Conservation (phyloP, 2,329 filamentous ascomycete species). For the Penicillium sp. region DNA sequence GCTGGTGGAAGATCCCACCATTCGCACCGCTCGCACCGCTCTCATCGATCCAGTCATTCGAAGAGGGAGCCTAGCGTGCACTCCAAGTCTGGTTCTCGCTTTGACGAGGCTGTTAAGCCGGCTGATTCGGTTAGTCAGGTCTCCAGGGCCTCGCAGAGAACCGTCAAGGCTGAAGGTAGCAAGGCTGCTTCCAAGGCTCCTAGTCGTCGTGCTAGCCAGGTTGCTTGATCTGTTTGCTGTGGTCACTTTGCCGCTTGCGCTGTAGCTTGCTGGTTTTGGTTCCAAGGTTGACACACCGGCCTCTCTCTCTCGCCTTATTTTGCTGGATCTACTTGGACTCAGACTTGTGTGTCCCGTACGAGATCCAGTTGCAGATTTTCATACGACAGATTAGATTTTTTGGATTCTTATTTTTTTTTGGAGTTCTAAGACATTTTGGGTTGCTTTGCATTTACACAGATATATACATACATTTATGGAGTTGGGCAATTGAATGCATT, state of each 20-base stretch:
- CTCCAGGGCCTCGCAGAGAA: slow-evolving; percentile 34
- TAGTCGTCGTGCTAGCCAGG: slow-evolving; percentile 32
- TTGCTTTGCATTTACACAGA: slow-evolving; percentile 9
- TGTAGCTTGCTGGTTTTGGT: too few species aligned
- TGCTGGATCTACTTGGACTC: background rate
- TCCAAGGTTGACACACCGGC: too few species aligned
- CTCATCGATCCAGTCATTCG: slow-evolving; percentile 20
- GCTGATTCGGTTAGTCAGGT: slow-evolving; percentile 45
- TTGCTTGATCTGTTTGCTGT: slow-evolving; percentile 17
- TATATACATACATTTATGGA: slow-evolving; percentile 12
- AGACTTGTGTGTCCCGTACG: background rate
- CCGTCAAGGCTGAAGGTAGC: slow-evolving; percentile 35
- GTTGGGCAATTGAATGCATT: slow-evolving; percentile 8
- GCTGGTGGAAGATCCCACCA: slow-evolving; percentile 46
- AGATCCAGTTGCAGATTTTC: slow-evolving; percentile 1
- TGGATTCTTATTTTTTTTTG: background rate
- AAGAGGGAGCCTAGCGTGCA: slow-evolving; percentile 5
- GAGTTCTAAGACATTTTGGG: background rate
- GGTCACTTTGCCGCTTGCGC: too few species aligned
- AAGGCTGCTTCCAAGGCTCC: slow-evolving; percentile 29
- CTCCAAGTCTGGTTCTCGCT: slow-evolving; percentile 28
- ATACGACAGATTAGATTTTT: slow-evolving; percentile 5
- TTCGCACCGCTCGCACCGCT: slow-evolving; percentile 28
- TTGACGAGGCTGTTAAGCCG: slow-evolving; percentile 40
- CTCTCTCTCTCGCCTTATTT: background rate